These are phyloP conservation scores for Prunus kanzakura DNA, from an alignment of 306 rosid species.

Conservation along the genomic window DNA sequence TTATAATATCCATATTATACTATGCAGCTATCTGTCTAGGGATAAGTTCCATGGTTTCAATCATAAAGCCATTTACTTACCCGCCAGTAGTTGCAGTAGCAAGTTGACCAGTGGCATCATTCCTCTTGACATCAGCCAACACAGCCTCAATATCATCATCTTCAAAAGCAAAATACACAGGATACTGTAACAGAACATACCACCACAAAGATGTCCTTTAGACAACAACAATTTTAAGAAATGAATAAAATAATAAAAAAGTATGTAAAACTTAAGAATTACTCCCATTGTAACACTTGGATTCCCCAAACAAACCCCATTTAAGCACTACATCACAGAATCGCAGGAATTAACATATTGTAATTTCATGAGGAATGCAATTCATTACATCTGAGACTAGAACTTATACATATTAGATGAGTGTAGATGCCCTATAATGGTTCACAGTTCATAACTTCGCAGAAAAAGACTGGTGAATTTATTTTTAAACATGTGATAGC, in stretches of 20 bases:
- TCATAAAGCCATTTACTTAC: conserved; percentile 43
- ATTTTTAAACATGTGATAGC: background rate
- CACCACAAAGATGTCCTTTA: conserved; percentile 21
- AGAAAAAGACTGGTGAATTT: background rate
- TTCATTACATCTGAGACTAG: background rate
- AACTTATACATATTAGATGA: background rate
- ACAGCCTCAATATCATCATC: conserved; percentile 62
- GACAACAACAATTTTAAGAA: background rate
- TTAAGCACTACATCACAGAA: background rate
- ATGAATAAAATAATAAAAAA: background rate
- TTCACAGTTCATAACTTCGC: too few species aligned
- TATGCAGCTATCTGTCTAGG: conserved; percentile 3
- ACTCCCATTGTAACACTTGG: background rate
- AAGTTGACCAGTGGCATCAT: conserved; percentile 93
- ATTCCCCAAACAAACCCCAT: background rate
- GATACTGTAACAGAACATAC: conserved; percentile 64
- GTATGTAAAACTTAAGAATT: background rate
- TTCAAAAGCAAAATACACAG: conserved; percentile 96
- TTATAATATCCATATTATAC: background rate
- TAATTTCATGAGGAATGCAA: background rate
- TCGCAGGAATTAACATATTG: background rate
- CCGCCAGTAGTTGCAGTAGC: conserved; percentile 99
- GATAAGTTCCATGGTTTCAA: conserved; percentile 4
- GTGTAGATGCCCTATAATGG: too few species aligned
- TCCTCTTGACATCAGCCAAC: conserved; percentile 81